Evolutionary conservation across 2,329 filamentous ascomycete species (phyloP), one percentile per base, ranked within the genome.

Genomic region (Davidsoniella australis): DNA sequence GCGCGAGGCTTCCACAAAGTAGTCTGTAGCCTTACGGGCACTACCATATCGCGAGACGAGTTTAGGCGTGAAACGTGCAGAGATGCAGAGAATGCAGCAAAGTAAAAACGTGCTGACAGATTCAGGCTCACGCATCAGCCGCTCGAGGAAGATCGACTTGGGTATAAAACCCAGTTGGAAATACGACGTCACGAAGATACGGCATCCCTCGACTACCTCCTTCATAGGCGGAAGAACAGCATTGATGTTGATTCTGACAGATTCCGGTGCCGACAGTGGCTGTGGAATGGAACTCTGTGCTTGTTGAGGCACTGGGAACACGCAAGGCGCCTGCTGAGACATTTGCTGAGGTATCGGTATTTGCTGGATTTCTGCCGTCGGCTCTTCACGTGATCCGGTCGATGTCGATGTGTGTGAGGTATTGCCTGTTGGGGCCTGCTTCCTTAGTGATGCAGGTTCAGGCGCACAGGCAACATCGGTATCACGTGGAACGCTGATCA

Each of bases 121-220:
- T 5, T 53, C 51, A 2, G 45, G 51, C 23, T 55, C 48, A 18
- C 54, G 49, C 14, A 49, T 47, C 7, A 63, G 50, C 18, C 53
- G 49, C 37, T 60, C 57, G 23, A 62, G 54, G 47, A 63, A 63
- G 37, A 62, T 47, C 3, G 56, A 53, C 45, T 61, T 61, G 10
- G 61, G 60, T 10, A 63, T 53, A 49, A 62, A 63, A 7, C 60
- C 60, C 2, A 61, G 57, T 51, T 61, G 59, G 49, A 61, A 61
- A 45, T 59, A 61, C 9, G 56, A 61, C 1, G 56, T 59, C 20
- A 58, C 54, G 18, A 61, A 58, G 5, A 55, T 55, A n/a, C 56
- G 57, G 26, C 56, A 57, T 10, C 58, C 59, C 26, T 59, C 57
- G 17, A 60, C 57, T 8, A 62, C 54, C 41, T 60, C 59, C 2